Evolutionary conservation across 2,329 filamentous ascomycete species (phyloP).

Genomic region (Botrytis galanthina): DNA sequence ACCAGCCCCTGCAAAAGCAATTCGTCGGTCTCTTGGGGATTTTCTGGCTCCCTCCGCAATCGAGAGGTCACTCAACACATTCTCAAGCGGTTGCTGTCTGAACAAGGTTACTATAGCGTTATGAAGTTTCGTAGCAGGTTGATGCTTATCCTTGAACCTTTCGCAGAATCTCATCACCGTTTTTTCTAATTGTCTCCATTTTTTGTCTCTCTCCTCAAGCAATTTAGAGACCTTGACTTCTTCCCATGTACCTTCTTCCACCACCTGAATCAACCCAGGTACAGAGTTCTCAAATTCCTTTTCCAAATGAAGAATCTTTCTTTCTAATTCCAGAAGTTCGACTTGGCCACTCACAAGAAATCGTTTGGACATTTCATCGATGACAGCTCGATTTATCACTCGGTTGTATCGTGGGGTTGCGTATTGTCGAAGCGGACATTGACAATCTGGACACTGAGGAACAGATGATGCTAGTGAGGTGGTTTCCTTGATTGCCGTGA

Average conservation of each 20-base stretch:
- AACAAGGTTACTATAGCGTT: slow-evolving; percentile 39
- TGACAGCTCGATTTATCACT: slow-evolving; percentile 40
- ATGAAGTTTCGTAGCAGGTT: slow-evolving; percentile 42
- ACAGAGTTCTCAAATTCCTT: slow-evolving; percentile 22
- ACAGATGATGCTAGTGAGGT: slow-evolving; percentile 31
- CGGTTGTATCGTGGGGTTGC: slow-evolving; percentile 41
- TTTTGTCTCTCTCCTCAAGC: slow-evolving; percentile 22
- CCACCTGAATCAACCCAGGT: neutral
- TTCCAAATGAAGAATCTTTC: slow-evolving; percentile 27
- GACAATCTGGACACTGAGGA: slow-evolving; percentile 39
- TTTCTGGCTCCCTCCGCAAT: neutral
- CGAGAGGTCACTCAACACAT: neutral
- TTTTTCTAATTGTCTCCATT: neutral
- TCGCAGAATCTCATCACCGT: slow-evolving; percentile 25
- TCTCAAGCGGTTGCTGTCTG: slow-evolving; percentile 17
- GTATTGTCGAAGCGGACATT: slow-evolving; percentile 38
- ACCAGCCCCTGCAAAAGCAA: slow-evolving; percentile 34
- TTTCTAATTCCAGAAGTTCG: slow-evolving; percentile 35
- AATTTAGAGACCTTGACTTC: slow-evolving; percentile 22
- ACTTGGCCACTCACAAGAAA: slow-evolving; percentile 38
- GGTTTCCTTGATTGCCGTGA: slow-evolving; percentile 35
- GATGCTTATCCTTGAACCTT: slow-evolving; percentile 37
- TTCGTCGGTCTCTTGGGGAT: slow-evolving; percentile 35
- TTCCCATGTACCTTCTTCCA: neutral
- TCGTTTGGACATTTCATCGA: slow-evolving; percentile 41